phyloP scores from a whole-genome alignment of 495 filamentous ascomycete genomes.

The Neurospora sublineolata region DNA sequence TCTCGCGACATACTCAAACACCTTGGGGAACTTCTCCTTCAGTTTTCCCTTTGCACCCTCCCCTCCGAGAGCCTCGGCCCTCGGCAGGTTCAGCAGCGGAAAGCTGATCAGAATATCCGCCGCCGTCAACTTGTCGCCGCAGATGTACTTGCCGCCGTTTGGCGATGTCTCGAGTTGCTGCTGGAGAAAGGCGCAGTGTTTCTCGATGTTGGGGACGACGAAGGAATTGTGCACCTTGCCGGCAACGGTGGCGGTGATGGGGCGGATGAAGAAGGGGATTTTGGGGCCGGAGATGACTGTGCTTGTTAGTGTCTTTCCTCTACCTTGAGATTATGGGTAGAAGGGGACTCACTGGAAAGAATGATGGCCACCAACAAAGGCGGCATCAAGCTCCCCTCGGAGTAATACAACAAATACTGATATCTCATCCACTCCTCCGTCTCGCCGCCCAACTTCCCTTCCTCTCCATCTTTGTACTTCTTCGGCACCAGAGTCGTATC shows the following conservation, averaged over 20 bases:
- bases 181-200: slow-evolving; percentile 64
- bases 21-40: slow-evolving; percentile 23
- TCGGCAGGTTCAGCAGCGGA: slow-evolving; percentile 44
- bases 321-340: not conserved
- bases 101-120: slow-evolving; percentile 78
- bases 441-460: slow-evolving; percentile 51
- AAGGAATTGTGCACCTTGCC: slow-evolving; percentile 47
- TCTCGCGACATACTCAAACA: slow-evolving; percentile 50
- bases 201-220: slow-evolving; percentile 50
- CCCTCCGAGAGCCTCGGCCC: slow-evolving; percentile 45
- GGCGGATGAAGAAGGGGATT: slow-evolving; percentile 77
- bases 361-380: slow-evolving; percentile 8
- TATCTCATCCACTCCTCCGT: slow-evolving; percentile 66
- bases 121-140: slow-evolving; percentile 57
- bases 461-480: slow-evolving; percentile 45
- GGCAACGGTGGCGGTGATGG: slow-evolving; percentile 55
- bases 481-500: slow-evolving; percentile 45
- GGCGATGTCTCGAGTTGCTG: slow-evolving; percentile 49
- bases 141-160: slow-evolving; percentile 51
- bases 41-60: slow-evolving; percentile 3
- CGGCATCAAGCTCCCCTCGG: slow-evolving; percentile 42
- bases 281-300: slow-evolving; percentile 45
- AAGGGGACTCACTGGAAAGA: slow-evolving; percentile 8
- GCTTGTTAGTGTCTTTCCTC: not conserved
- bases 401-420: slow-evolving; percentile 72